Conservation (phyloP, 2,329 filamentous ascomycete species). For the Chalara sp. region DNA sequence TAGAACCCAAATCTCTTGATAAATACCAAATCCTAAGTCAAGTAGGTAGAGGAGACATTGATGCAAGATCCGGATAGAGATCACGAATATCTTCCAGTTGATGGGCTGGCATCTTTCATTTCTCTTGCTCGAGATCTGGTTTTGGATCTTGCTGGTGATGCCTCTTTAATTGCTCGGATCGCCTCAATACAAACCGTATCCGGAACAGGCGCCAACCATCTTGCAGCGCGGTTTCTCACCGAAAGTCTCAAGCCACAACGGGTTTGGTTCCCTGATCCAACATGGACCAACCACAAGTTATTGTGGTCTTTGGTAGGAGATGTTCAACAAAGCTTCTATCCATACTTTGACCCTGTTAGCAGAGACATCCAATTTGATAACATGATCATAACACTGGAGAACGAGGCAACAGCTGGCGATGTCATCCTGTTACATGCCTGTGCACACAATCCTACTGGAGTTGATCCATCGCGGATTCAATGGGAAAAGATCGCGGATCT, state of each 20-base stretch:
- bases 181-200: background rate
- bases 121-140: background rate
- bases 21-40: background rate
- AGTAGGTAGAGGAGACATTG: background rate
- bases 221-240: background rate
- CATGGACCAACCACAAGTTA: background rate
- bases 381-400: slow-evolving; percentile 22
- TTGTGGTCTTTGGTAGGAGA: background rate
- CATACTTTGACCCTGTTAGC: background rate
- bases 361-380: slow-evolving; percentile 27
- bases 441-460: slow-evolving; percentile 37
- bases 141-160: background rate
- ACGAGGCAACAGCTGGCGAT: slow-evolving; percentile 18
- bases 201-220: background rate
- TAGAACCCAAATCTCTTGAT: background rate
- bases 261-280: background rate
- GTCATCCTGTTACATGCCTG: slow-evolving; percentile 34
- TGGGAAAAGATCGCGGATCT: slow-evolving; percentile 24
- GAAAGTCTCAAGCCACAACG: background rate
- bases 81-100: background rate
- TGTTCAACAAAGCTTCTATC: background rate
- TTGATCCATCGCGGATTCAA: slow-evolving; percentile 29
- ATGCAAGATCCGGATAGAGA: background rate
- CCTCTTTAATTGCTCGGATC: background rate
- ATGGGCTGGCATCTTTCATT: background rate